These are phyloP conservation scores for Termitomyces eurrhizus DNA, from an alignment of 768 basidiomycete genomes.

Conservation along the genomic window DNA sequence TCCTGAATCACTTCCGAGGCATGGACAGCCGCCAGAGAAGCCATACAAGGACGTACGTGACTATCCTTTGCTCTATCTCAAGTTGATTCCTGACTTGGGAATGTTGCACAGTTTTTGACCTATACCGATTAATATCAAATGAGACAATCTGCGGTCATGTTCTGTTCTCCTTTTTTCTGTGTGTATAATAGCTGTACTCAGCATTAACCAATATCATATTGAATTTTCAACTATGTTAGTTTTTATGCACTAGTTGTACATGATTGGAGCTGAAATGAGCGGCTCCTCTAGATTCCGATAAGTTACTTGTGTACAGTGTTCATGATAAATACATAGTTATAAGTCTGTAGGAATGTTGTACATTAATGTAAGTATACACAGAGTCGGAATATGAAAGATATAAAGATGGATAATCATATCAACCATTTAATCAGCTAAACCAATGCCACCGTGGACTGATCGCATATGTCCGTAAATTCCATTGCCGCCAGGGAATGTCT, in stretches of 20 bases:
- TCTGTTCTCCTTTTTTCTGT: background rate
- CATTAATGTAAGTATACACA: background rate
- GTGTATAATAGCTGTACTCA: background rate
- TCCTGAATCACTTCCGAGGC: constrained; percentile 51
- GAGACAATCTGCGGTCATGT: background rate
- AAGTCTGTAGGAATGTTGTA: too few relatives aligned
- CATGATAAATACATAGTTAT: background rate
- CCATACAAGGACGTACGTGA: background rate
- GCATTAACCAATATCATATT: background rate
- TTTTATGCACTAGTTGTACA: background rate
- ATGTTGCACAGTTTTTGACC: background rate
- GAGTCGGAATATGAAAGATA: background rate
- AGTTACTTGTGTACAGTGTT: background rate
- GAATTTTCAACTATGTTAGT: background rate
- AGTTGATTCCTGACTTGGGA: background rate
- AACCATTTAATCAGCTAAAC: constrained; percentile 22
- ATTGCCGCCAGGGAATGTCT: constrained; percentile 62
- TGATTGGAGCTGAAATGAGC: background rate
- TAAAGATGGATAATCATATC: background rate
- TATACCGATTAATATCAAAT: background rate
- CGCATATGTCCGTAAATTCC: constrained; percentile 84
- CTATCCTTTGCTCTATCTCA: background rate
- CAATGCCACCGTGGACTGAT: constrained; percentile 59
- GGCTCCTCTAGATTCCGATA: background rate
- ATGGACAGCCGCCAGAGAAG: background rate